Evolutionary conservation across 2,329 filamentous ascomycete species (phyloP).

Genomic region (Gnomoniopsis sp.): DNA sequence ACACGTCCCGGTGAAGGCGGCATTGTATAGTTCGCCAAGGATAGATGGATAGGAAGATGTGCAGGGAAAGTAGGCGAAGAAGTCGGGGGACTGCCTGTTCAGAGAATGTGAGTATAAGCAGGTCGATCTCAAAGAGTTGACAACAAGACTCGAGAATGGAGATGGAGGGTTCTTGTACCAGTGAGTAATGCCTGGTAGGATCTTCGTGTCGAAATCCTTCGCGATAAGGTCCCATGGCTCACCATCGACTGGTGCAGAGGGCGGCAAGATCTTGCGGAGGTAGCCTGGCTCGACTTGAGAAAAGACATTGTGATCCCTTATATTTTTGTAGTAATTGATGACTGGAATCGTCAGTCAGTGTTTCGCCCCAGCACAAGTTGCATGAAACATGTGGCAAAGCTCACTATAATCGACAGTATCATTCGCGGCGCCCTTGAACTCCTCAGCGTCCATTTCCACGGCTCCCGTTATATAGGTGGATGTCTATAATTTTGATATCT

Average conservation of each 20-base stretch:
- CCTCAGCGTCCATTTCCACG: conserved; percentile 66
- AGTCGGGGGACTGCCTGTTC: conserved; percentile 71
- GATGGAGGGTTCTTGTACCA: conserved; percentile 42
- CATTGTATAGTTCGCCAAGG: conserved; percentile 87
- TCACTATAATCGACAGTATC: conserved; percentile 78
- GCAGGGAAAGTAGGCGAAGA: conserved; percentile 93
- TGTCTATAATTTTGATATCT: background rate
- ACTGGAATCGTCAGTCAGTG: no score
- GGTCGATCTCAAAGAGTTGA: background rate
- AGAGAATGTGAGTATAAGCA: conserved; percentile 35
- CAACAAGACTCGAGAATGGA: background rate
- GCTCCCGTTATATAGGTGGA: background rate
- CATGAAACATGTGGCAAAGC: conserved; percentile 25
- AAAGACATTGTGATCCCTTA: conserved; percentile 68
- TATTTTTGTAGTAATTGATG: conserved; percentile 75
- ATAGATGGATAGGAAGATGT: conserved; percentile 78
- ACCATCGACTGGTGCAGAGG: conserved; percentile 58
- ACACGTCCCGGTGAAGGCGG: conserved; percentile 82
- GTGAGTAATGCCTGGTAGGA: conserved; percentile 88
- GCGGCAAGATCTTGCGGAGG: conserved; percentile 73
- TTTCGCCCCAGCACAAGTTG: no score
- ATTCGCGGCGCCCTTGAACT: conserved; percentile 75
- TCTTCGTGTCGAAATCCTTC: conserved; percentile 77
- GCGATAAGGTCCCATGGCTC: conserved; percentile 79
- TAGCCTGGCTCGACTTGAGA: conserved; percentile 82